These are phyloP conservation scores for Elaphomyces granulatus DNA, from an alignment of 495 filamentous ascomycete genomes.

Conservation along the genomic window DNA sequence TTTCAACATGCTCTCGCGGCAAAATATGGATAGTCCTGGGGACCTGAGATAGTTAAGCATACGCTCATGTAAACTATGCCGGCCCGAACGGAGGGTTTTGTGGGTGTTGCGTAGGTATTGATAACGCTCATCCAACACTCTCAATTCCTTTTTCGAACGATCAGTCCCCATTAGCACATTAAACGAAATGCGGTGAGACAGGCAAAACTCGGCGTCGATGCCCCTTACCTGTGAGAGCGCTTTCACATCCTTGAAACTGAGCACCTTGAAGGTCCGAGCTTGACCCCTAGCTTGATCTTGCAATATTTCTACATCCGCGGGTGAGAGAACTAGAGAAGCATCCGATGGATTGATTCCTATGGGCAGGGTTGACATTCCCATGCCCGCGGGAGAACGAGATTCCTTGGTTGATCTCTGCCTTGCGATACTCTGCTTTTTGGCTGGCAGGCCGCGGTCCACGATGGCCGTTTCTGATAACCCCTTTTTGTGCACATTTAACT, in stretches of 20 bases:
- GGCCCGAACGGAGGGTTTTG: constrained; percentile 48
- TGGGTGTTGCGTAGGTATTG: constrained; percentile 59
- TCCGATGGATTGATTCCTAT: constrained; percentile 40
- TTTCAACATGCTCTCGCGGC: constrained; percentile 51
- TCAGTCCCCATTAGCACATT: constrained; percentile 3
- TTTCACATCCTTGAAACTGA: constrained; percentile 53
- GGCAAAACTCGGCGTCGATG: too few species aligned
- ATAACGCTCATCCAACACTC: constrained; percentile 52
- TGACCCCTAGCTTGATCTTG: constrained; percentile 49
- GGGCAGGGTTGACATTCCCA: constrained; percentile 41
- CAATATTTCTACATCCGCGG: constrained; percentile 37
- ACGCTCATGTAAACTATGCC: constrained; percentile 51
- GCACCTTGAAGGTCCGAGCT: constrained; percentile 50
- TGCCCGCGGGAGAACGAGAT: constrained; percentile 26
- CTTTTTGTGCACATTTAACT: too few species aligned
- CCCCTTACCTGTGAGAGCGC: constrained; percentile 44
- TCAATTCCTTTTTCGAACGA: constrained; percentile 38
- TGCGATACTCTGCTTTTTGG: constrained; percentile 23
- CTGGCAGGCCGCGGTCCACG: constrained; percentile 44
- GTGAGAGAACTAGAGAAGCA: constrained; percentile 30
- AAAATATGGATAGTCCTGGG: constrained; percentile 47
- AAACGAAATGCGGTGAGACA: constrained; percentile 1
- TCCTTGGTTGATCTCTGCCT: constrained; percentile 10
- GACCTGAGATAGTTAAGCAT: constrained; percentile 55
- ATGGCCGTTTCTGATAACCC: constrained; percentile 44